Evolutionary conservation across 768 basidiomycete genomes (phyloP).

Genomic region (Russula dissimulans): DNA sequence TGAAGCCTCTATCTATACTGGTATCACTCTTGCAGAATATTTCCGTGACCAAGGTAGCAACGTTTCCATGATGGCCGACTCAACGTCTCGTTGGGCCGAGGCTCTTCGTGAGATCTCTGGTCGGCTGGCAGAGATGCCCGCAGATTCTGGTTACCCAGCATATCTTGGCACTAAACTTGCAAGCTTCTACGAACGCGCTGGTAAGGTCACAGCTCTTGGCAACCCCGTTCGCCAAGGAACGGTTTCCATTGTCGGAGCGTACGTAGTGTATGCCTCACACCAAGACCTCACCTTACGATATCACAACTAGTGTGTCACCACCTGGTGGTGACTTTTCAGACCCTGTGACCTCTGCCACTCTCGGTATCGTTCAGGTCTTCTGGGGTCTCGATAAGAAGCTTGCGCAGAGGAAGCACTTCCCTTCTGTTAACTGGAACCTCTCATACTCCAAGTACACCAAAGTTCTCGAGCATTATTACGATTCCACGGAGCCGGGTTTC

Average conservation of each 20-base stretch:
- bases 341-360: conserved; percentile 94
- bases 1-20: conserved; percentile 99
- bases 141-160: conserved; percentile 98
- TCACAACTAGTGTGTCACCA: conserved; percentile 70
- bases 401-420: conserved; percentile 98
- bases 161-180: conserved; percentile 94
- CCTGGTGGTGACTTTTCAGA: conserved; percentile 99
- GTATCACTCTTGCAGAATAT: conserved; percentile 97
- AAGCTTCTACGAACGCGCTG: conserved; percentile 97
- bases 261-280: conserved; percentile 30
- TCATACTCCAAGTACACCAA: conserved; percentile 99
- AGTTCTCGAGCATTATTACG: conserved; percentile 88
- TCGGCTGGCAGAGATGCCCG: conserved; percentile 98
- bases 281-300: neutral
- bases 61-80: conserved; percentile 99
- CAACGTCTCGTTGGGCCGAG: conserved; percentile 98
- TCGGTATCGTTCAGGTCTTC: conserved; percentile 99
- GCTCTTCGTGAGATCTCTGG: conserved; percentile 98
- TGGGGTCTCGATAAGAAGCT: conserved; percentile 99
- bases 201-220: conserved; percentile 89
- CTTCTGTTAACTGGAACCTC: conserved; percentile 99
- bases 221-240: conserved; percentile 83
- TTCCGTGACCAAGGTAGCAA: conserved; percentile 98
- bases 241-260: conserved; percentile 99
- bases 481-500: conserved; percentile 86